Percentiles rank a stretch among this genome's conserved stretches.
These are phyloP conservation scores for Lentinula novae-zelandiae DNA, from an alignment of 1,284 basidiomycete genomes.

Conservation along the genomic window DNA sequence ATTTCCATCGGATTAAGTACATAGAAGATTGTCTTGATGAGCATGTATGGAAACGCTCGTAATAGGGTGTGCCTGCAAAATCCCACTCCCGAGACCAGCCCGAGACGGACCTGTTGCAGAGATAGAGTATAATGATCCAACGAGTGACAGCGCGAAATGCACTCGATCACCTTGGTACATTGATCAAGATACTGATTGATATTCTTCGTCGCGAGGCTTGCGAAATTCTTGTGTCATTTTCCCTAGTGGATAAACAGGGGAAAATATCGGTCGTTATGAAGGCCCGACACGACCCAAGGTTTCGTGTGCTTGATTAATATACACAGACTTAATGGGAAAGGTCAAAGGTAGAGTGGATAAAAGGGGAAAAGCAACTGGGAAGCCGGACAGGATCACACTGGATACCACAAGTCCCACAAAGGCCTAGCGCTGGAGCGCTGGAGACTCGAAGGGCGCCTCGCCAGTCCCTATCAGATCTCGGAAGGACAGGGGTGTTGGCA, in stretches of 20 bases:
- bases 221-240: background rate
- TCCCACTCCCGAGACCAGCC: background rate
- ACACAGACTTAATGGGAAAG: background rate
- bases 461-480: background rate
- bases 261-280: conserved; percentile 3
- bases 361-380: background rate
- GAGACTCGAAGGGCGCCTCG: background rate
- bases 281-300: background rate
- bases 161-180: background rate
- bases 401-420: background rate
- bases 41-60: background rate
- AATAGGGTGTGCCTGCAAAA: background rate
- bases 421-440: background rate
- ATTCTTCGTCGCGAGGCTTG: background rate
- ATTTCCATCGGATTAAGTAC: background rate
- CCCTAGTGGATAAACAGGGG: background rate
- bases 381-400: background rate
- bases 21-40: background rate
- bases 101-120: conserved; percentile 1
- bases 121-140: background rate
- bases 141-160: background rate
- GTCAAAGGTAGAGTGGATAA: background rate
- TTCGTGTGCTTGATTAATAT: background rate
- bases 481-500: background rate
- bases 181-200: background rate